Conservation (phyloP, 2,329 filamentous ascomycete genomes). For the Boeremia lycopersici region DNA sequence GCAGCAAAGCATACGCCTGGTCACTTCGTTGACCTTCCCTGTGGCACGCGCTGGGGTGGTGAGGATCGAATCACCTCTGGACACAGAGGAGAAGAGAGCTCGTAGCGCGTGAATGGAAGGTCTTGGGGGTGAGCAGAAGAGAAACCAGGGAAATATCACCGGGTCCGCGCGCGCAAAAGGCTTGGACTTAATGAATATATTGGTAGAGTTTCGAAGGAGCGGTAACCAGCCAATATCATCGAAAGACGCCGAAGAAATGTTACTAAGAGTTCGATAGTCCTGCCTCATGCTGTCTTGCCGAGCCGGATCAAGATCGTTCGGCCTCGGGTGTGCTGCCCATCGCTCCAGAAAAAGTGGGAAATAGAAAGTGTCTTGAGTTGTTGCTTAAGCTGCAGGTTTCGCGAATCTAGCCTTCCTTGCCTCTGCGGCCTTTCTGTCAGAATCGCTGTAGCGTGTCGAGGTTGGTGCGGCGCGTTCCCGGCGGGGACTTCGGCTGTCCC, state of each 20-base stretch:
- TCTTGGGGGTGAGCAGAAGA: constrained; percentile 8
- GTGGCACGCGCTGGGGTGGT: neutral
- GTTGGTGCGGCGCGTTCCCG: constrained; percentile 30
- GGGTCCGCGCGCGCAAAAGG: constrained; percentile 10
- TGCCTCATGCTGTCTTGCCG: constrained; percentile 20
- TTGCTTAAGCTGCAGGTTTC: constrained; percentile 33
- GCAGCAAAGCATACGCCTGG: neutral
- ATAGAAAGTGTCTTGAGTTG: neutral
- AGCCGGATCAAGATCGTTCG: constrained; percentile 6
- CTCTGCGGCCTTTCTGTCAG: constrained; percentile 52
- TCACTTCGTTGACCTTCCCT: neutral
- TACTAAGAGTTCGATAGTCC: constrained; percentile 29
- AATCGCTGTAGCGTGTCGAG: constrained; percentile 38
- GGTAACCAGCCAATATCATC: constrained; percentile 29
- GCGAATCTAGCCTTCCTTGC: constrained; percentile 53
- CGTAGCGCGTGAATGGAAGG: neutral
- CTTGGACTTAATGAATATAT: constrained; percentile 34
- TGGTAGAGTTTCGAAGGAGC: constrained; percentile 29
- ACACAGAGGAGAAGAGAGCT: neutral
- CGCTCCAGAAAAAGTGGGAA: neutral
- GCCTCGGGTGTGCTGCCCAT: constrained; percentile 10
- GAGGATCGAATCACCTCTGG: neutral
- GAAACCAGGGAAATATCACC: constrained; percentile 2
- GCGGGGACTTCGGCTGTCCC: constrained; percentile 30
- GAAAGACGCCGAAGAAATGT: constrained; percentile 30